These are phyloP conservation scores for Streptanthus diversifolius DNA, from an alignment of 345 rosid genomes.

Conservation along the genomic window DNA sequence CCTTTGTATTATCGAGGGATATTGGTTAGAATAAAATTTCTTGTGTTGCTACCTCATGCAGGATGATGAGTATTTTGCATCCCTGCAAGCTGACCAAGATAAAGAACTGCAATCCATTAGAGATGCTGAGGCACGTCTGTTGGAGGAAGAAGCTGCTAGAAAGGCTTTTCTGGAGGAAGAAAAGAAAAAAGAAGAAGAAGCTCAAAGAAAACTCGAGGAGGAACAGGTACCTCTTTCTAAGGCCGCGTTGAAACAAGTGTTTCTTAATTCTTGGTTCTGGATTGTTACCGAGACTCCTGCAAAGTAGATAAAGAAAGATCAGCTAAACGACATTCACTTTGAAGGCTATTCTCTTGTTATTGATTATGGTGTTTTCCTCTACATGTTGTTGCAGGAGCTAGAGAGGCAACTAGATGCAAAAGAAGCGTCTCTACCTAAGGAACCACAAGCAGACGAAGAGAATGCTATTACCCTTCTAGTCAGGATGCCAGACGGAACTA, in stretches of 20 bases:
- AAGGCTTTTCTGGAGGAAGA: constrained; percentile 78
- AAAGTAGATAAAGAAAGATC: background rate
- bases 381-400: constrained; percentile 59
- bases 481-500: constrained; percentile 90
- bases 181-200: constrained; percentile 68
- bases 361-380: background rate
- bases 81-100: constrained; percentile 95
- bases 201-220: constrained; percentile 68
- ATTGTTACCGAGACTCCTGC: background rate
- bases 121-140: constrained; percentile 79
- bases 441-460: constrained; percentile 79
- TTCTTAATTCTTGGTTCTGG: background rate
- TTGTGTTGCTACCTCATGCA: constrained; percentile 37
- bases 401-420: constrained; percentile 79
- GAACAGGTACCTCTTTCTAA: constrained; percentile 58
- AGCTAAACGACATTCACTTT: background rate
- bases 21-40: background rate
- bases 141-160: constrained; percentile 72
- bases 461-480: constrained; percentile 84
- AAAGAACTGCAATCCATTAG: constrained; percentile 75
- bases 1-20: background rate
- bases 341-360: background rate
- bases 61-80: constrained; percentile 96
- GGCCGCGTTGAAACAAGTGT: background rate
- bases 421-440: constrained; percentile 90